These are phyloP conservation scores for Ophiosphaerella korrae DNA, from an alignment of 2,329 filamentous ascomycete species.

Conservation along the genomic window DNA sequence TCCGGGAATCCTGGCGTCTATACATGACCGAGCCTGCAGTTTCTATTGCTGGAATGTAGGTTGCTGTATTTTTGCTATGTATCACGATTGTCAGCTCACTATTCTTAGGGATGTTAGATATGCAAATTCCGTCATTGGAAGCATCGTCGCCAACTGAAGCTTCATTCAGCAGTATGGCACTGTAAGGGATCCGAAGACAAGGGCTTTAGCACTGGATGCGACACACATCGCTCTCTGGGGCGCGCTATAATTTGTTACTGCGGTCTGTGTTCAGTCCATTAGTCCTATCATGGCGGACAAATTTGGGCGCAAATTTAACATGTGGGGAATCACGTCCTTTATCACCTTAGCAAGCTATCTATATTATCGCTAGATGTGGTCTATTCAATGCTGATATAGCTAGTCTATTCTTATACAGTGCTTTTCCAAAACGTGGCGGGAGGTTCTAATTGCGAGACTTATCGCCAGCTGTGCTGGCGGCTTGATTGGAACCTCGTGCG, in stretches of 20 bases:
- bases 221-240: constrained; percentile 9
- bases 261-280: constrained; percentile 3
- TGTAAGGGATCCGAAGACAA: constrained; percentile 7
- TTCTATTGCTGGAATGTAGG: constrained; percentile 5
- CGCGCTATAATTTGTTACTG: constrained; percentile 5
- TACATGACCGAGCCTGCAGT: constrained; percentile 4
- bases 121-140: constrained; percentile 11
- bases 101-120: constrained; percentile 5
- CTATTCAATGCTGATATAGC: neutral
- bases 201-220: constrained; percentile 4
- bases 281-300: constrained; percentile 6
- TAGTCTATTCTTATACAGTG: constrained; percentile 10
- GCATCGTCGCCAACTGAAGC: constrained; percentile 8
- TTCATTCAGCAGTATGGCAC: constrained; percentile 12
- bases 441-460: constrained; percentile 4
- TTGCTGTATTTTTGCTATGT: neutral
- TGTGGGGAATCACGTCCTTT: constrained; percentile 11
- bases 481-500: constrained; percentile 8
- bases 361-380: too few species aligned
- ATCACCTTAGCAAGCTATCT: constrained; percentile 1
- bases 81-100: neutral
- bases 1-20: constrained; percentile 7
- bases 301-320: constrained; percentile 10
- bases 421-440: constrained; percentile 11
- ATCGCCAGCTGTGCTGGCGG: constrained; percentile 8